phyloP scores from a whole-genome alignment of 169 alveolate species.

The Plasmodium ovale region DNA sequence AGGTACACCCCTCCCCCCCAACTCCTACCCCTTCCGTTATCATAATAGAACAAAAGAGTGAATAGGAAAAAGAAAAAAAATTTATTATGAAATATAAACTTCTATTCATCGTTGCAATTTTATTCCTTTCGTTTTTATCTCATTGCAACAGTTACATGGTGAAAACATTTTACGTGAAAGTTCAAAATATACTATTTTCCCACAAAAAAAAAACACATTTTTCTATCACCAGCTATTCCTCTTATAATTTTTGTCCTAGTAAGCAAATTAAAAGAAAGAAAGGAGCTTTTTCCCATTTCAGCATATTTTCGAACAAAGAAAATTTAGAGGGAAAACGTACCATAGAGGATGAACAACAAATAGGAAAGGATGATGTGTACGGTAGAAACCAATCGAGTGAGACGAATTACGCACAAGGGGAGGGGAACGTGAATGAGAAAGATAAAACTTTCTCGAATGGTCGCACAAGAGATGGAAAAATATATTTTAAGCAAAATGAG shows the following conservation, averaged over 20 bases:
- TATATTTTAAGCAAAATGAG: too few relatives aligned
- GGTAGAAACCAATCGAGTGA: neutral
- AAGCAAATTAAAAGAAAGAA: neutral
- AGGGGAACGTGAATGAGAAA: too few relatives aligned
- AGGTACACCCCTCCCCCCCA: too few relatives aligned
- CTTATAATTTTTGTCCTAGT: slow-evolving; percentile 8
- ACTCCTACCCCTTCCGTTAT: too few relatives aligned
- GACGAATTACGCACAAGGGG: neutral
- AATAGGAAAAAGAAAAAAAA: too few relatives aligned
- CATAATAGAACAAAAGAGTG: too few relatives aligned
- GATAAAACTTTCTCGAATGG: too few relatives aligned
- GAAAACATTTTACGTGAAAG: neutral
- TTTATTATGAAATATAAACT: slow-evolving; percentile 40
- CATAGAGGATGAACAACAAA: neutral
- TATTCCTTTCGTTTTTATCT: slow-evolving; percentile 5
- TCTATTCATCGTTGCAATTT: neutral
- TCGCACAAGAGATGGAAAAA: too few relatives aligned
- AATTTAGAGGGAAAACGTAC: neutral
- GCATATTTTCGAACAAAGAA: neutral
- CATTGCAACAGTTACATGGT: slow-evolving; percentile 23
- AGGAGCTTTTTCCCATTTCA: neutral
- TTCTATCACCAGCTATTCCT: neutral
- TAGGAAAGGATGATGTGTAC: neutral
- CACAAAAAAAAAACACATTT: slow-evolving; percentile 1
- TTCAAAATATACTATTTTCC: slow-evolving; percentile 4